A percentile compares a stretch with the other conserved stretches of the same genome.
These are phyloP conservation scores for Thamnidium elegans DNA, from an alignment of 192 early-diverging fungal genomes.

Conservation along the genomic window DNA sequence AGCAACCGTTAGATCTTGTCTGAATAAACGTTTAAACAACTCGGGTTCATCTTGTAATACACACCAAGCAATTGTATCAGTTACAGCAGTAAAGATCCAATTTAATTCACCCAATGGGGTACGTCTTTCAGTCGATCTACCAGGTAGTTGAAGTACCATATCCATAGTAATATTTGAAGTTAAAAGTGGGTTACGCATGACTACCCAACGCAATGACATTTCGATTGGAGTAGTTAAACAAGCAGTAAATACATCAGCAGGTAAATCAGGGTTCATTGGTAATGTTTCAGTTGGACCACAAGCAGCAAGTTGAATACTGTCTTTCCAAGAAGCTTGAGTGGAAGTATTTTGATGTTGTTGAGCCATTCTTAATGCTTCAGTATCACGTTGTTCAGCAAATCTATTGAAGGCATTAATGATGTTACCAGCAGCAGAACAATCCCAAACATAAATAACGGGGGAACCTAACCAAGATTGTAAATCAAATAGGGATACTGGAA, in stretches of 20 bases:
- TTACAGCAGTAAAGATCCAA: constrained; percentile 98
- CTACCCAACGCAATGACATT: constrained; percentile 90
- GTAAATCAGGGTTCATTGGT: constrained; percentile 90
- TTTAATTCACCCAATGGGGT: constrained; percentile 97
- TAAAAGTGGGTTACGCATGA: constrained; percentile 78
- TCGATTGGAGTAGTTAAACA: constrained; percentile 96
- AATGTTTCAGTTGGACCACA: constrained; percentile 80
- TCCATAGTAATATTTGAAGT: constrained; percentile 73
- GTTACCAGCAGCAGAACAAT: constrained; percentile 91
- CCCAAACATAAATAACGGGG: constrained; percentile 95
- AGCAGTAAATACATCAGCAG: constrained; percentile 95
- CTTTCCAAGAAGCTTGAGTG: constrained; percentile 46
- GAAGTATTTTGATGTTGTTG: constrained; percentile 43
- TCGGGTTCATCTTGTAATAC: constrained; percentile 74
- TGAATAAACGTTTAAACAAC: constrained; percentile 85
- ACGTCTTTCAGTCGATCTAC: constrained; percentile 82
- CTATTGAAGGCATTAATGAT: constrained; percentile 87
- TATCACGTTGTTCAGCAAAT: constrained; percentile 83
- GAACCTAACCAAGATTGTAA: constrained; percentile 94
- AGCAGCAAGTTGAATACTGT: constrained; percentile 94
- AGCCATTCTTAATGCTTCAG: constrained; percentile 54
- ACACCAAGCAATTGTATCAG: constrained; percentile 98
- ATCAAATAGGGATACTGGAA: constrained; percentile 89
- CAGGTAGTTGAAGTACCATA: constrained; percentile 85
- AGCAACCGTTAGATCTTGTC: constrained; percentile 93